Percentiles rank a stretch among this genome's conserved stretches.
These are phyloP conservation scores for Stachybotrys elegans DNA, from an alignment of 2,329 filamentous ascomycete species.

Conservation along the genomic window DNA sequence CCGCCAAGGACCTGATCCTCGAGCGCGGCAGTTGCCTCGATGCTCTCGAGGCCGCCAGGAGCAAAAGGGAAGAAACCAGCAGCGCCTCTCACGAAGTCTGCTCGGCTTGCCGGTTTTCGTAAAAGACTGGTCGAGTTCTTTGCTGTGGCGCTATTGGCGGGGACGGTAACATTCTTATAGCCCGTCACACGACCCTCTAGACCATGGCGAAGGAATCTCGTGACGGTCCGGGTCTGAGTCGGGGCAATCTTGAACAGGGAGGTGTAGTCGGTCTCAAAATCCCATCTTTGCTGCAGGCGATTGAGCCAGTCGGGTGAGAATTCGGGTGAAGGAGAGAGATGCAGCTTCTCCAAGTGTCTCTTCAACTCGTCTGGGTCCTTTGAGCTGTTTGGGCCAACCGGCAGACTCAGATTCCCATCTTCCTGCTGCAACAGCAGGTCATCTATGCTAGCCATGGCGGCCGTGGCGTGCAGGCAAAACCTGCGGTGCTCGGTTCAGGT, in stretches of 20 bases:
- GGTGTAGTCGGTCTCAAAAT: constrained; percentile 72
- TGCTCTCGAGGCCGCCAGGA: constrained; percentile 80
- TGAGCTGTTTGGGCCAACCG: constrained; percentile 6
- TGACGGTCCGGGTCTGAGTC: constrained; percentile 91
- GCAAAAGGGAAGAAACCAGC: constrained; percentile 94
- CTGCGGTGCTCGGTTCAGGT: not conserved
- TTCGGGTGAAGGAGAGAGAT: constrained; percentile 70
- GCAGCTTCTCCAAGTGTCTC: constrained; percentile 66
- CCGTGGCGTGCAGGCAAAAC: not conserved
- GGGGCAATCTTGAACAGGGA: constrained; percentile 82
- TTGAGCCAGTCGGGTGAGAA: constrained; percentile 89
- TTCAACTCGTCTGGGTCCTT: constrained; percentile 60
- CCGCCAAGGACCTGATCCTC: constrained; percentile 68
- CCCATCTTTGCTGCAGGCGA: constrained; percentile 83
- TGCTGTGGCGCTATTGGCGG: constrained; percentile 80
- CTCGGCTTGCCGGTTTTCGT: constrained; percentile 78
- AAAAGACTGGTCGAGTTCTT: constrained; percentile 92
- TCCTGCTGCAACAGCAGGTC: constrained; percentile 24
- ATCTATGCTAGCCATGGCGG: constrained; percentile 29
- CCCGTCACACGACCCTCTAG: constrained; percentile 89
- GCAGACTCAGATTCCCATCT: constrained; percentile 10
- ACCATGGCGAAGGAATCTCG: constrained; percentile 84
- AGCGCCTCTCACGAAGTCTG: constrained; percentile 88
- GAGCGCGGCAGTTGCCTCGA: constrained; percentile 78
- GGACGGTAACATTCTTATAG: constrained; percentile 90